phyloP scores from a whole-genome alignment of 768 basidiomycete genomes.

The Hygrophorus pudorinus region DNA sequence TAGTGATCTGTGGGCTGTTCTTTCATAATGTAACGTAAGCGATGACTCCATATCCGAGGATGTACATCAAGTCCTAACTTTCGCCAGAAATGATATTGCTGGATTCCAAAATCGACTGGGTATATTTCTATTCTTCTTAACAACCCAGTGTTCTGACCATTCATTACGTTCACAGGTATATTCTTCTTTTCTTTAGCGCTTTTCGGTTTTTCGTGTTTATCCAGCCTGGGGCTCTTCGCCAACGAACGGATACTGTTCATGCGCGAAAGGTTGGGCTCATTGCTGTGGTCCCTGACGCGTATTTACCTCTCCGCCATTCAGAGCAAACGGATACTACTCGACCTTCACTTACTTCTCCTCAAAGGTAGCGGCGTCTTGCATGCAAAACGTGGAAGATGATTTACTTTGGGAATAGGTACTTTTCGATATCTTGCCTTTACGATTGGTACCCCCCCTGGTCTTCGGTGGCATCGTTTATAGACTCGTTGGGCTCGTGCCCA shows the following conservation, averaged over 20 bases:
- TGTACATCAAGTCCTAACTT: neutral
- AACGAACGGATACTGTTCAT: constrained; percentile 95
- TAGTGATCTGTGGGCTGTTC: constrained; percentile 89
- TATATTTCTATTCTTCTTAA: constrained; percentile 17
- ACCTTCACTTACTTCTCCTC: constrained; percentile 95
- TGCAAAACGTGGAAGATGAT: neutral
- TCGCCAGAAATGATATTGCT: constrained; percentile 72
- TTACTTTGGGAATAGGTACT: constrained; percentile 46
- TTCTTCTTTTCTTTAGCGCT: constrained; percentile 98
- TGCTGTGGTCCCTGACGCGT: neutral
- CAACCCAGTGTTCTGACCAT: neutral
- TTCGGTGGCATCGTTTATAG: constrained; percentile 95
- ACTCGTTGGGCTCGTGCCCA: constrained; percentile 89
- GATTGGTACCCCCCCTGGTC: constrained; percentile 89
- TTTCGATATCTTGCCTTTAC: constrained; percentile 91
- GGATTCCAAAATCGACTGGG: constrained; percentile 95
- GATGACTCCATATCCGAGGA: neutral
- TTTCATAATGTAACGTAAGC: constrained; percentile 76
- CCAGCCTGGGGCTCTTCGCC: constrained; percentile 88
- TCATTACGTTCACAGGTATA: constrained; percentile 39
- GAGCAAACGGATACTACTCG: constrained; percentile 96
- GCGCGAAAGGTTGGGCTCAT: constrained; percentile 71
- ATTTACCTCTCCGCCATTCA: constrained; percentile 21
- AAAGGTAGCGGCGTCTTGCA: constrained; percentile 41
- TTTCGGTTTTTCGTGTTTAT: constrained; percentile 94